phyloP scores from a whole-genome alignment of 768 basidiomycete genomes.

The Termitomyces sp. region DNA sequence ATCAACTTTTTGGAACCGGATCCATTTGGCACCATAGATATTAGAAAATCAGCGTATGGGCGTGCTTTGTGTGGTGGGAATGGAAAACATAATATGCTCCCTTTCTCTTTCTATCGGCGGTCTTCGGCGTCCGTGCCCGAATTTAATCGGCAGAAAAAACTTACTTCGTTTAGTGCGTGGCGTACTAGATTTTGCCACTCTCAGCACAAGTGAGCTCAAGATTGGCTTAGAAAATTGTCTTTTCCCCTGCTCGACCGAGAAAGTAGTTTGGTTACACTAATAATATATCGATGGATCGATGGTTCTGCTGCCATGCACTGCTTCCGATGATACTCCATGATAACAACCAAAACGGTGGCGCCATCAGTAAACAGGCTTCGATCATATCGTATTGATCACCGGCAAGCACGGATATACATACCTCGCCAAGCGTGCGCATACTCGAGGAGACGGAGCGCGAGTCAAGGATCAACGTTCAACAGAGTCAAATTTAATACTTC shows the following conservation, averaged over 20 bases:
- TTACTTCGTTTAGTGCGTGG: background rate
- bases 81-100: background rate
- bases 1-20: background rate
- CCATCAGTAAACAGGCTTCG: background rate
- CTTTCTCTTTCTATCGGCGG: background rate
- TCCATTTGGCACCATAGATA: background rate
- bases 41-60: background rate
- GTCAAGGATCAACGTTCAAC: background rate
- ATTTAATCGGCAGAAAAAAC: background rate
- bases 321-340: slow-evolving; percentile 7
- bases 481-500: too few species aligned
- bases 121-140: background rate
- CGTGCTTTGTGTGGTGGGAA: background rate
- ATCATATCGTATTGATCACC: background rate
- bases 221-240: background rate
- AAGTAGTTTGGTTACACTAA: background rate
- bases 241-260: background rate
- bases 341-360: background rate
- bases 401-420: background rate
- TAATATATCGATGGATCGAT: too few species aligned
- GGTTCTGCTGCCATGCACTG: background rate
- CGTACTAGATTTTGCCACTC: background rate
- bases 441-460: background rate
- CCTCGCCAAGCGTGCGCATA: background rate
- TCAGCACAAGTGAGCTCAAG: background rate